Percentiles rank a stretch among this genome's conserved stretches.
Evolutionary conservation across 352 stramenopile genomes (phyloP).

Genomic region (Globisporangium cederbergense): DNA sequence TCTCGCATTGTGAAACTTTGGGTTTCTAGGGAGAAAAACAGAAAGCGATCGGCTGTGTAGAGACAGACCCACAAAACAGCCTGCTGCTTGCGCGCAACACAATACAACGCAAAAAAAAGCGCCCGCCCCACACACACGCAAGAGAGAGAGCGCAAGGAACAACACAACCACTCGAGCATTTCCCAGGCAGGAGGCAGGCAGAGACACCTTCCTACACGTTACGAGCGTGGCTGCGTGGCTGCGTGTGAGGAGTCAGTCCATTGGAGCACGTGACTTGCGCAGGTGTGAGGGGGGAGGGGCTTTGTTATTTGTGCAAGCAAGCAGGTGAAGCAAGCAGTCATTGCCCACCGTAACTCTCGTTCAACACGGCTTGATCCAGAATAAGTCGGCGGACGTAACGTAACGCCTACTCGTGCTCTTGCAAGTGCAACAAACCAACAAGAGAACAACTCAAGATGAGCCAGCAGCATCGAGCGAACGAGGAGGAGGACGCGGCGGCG

Average conservation of each 20-base stretch:
- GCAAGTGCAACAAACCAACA: constrained; percentile 26
- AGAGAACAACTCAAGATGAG: constrained; percentile 4
- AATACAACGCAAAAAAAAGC: background rate
- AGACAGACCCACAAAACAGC: background rate
- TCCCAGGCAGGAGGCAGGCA: background rate
- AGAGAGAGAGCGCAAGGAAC: background rate
- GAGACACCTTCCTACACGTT: background rate
- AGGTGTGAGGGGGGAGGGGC: too few species aligned
- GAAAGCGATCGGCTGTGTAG: background rate
- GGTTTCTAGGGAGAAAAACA: background rate
- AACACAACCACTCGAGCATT: background rate
- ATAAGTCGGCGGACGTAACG: background rate
- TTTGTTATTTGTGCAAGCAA: background rate
- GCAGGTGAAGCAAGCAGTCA: background rate
- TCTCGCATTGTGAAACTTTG: background rate
- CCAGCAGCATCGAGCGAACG: background rate
- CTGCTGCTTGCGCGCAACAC: background rate
- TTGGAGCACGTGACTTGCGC: too few species aligned
- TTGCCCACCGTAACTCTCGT: background rate
- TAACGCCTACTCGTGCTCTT: background rate
- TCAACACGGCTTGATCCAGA: background rate
- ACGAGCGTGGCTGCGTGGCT: background rate
- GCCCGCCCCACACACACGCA: too few species aligned
- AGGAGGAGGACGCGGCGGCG: constrained; percentile 2
- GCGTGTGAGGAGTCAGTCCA: too few species aligned